Base-by-base conservation (phyloP, 1,284 basidiomycete genomes). In the Boletus chippewaensis region DNA sequence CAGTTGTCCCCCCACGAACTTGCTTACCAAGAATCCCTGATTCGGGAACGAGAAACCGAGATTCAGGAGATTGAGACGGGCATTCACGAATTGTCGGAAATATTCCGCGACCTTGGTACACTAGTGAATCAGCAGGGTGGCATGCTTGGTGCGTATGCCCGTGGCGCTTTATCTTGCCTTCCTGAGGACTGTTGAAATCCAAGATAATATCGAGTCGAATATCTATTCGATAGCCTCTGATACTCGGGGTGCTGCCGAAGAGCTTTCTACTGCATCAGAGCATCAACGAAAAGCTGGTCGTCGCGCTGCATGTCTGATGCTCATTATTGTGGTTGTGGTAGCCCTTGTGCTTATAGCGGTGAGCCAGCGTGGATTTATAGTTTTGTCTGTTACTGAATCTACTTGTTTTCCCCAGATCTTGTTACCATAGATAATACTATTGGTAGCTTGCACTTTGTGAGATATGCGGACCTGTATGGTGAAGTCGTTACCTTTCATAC, bases 151-250 rank as follows among this genome's bases (percentile, higher is more conserved):
- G 55, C 54, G 87, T 73, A n/a, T 34, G 4, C 16, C 16, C 4
- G 10, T 8, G 18, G 5, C 13, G 18, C 34, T 43, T 26, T 32
- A 22, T 49, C 10, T 39, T 12, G 4, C 20, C 15, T 16, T 35
- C 20, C 5, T 38, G 29, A 42, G 43, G 48, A 16, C 11, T 8
- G 24, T 34, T 45, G 26, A 40, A 36, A 42, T n/a, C 39, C 29
- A 63, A 95, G 95, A 99, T 66, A 97, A 97, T 63, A 97, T 99
- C 64, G 94, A 97, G 68, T 86, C 85, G 53, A 99, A 99, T 64
- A 87, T 99, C 40, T 86, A 84, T 18, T 87, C 84, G 0, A 88
- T 98, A 41, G 85, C 88, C 0, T 80, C 81, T 13, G 90, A 98
- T 65, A 95, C 92, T 0, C 74, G 81, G 2, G 84, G 83, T 32